Base-by-base conservation (phyloP, 208 protist genomes). In the Plasmodiophora brassicae region DNA sequence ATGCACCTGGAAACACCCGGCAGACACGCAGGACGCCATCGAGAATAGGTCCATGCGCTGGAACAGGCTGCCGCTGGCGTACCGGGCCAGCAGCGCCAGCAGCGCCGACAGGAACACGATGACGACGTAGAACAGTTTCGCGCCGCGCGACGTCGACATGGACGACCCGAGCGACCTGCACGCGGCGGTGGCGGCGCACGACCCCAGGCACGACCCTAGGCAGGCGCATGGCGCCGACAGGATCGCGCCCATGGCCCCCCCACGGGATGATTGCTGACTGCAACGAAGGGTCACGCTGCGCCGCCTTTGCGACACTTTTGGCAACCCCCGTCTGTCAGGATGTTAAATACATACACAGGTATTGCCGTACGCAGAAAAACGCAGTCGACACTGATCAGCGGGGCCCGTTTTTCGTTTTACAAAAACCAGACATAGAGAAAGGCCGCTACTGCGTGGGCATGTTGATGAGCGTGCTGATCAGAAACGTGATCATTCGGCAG, bases 81-180 rank as follows among this genome's bases (percentile, higher is more conserved):
- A 78, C n/a, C 65, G 65, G 14, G 41, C n/a, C 65, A 78, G n/a
- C 5, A 78, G 65, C 20, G 65, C 5, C 65, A 38, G 41, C 41
- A 78, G 20, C 32, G 65, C 65, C 14, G 65, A 44, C n/a, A 78
- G n/a, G n/a, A 78, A 78, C 5, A 32, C 65, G n/a, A 78, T 78
- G 32, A 78, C 41, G 14, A 78, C 41, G 41, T 78, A 78, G 65
- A 78, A 78, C n/a, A 78, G 5, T 78, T 78, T 78, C 65, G 65
- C 32, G 65, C 65, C 65, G 41, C 65, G 65, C 32, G 5, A 36
- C 65, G 65, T 44, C 32, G 65, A 5, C 14, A 32, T 36, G 14
- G 5, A 14, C 65, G 65, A 78, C 20, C 14, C 5, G 65, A 78
- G 10, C 5, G 65, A n/a, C 41, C 41, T 78, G n/a, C 65, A 78